Evolutionary conservation across 75 land plant species (phyloP).

Genomic region (Larix kaempferi): DNA sequence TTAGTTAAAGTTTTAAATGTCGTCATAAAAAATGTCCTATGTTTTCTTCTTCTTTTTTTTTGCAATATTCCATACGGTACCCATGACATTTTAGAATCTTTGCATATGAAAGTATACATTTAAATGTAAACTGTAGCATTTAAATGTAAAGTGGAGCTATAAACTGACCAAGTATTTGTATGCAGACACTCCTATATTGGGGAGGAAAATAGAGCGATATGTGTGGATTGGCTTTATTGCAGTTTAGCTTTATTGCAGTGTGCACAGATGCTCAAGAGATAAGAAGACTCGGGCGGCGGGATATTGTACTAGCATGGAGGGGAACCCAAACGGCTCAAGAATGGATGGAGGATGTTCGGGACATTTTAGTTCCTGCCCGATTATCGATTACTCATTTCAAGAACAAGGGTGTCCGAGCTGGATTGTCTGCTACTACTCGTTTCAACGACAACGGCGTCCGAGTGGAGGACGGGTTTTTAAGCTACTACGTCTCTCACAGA

Average conservation of each 20-base stretch:
- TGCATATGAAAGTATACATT: too few species aligned
- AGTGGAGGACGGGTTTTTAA: not conserved
- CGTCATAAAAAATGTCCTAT: too few species aligned
- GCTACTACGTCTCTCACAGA: not conserved
- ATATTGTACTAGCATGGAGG: conserved; percentile 28
- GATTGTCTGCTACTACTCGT: too few species aligned
- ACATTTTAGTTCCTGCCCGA: not conserved
- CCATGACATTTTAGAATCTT: too few species aligned
- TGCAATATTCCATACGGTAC: too few species aligned
- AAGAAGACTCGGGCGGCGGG: conserved; percentile 22
- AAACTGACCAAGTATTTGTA: conserved; percentile 25
- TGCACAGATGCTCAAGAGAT: conserved; percentile 15
- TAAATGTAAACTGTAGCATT: too few species aligned
- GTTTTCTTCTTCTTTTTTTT: too few species aligned
- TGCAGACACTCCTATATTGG: conserved; percentile 12
- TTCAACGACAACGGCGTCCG: not conserved
- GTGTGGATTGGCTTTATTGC: conserved; percentile 23
- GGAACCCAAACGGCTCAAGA: conserved; percentile 29
- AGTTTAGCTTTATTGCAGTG: too few species aligned
- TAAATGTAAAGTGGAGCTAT: too few species aligned
- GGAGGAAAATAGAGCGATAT: not conserved
- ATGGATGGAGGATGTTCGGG: conserved; percentile 16
- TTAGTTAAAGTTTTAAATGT: too few species aligned
- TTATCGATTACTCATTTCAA: not conserved
- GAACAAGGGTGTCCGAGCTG: too few species aligned